Conservation (phyloP, 2,329 filamentous ascomycete genomes). For the Ophiostoma piceae region DNA sequence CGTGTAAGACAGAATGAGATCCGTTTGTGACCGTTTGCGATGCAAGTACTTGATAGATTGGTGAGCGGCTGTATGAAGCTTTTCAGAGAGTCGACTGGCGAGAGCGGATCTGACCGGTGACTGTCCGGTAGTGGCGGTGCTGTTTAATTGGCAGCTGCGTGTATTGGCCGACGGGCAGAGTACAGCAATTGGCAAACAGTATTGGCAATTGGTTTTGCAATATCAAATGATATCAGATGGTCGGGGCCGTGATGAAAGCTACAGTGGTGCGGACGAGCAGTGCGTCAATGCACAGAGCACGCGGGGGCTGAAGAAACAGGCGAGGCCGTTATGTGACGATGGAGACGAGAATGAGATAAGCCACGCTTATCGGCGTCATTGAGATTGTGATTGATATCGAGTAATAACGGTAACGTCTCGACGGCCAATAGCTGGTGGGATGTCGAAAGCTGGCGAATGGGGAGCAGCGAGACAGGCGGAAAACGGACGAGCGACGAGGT, state of each 20-base stretch:
- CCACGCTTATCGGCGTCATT: slow-evolving; percentile 55
- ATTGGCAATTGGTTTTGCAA: background rate
- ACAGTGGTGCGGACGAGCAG: slow-evolving; percentile 6
- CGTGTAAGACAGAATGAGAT: background rate
- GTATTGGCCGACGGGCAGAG: background rate
- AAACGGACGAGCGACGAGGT: slow-evolving; percentile 9
- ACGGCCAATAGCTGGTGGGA: slow-evolving; percentile 14
- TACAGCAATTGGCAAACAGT: background rate
- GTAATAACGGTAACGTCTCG: slow-evolving; percentile 21
- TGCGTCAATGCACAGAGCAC: background rate
- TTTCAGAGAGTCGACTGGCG: background rate
- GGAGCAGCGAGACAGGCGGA: background rate
- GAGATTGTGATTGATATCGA: slow-evolving; percentile 27
- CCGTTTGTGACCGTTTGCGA: slow-evolving; percentile 5
- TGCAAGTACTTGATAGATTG: slow-evolving; percentile 15
- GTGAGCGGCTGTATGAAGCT: background rate
- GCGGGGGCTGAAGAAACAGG: background rate
- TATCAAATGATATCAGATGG: background rate
- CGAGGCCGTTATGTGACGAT: slow-evolving; percentile 44
- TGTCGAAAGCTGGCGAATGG: background rate
- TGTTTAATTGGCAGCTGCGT: background rate
- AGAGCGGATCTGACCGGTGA: background rate
- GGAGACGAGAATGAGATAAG: slow-evolving; percentile 53
- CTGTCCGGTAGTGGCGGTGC: background rate
- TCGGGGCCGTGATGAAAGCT: slow-evolving; percentile 21